Base-by-base conservation (phyloP, 768 basidiomycete species). In the Mycena pura region DNA sequence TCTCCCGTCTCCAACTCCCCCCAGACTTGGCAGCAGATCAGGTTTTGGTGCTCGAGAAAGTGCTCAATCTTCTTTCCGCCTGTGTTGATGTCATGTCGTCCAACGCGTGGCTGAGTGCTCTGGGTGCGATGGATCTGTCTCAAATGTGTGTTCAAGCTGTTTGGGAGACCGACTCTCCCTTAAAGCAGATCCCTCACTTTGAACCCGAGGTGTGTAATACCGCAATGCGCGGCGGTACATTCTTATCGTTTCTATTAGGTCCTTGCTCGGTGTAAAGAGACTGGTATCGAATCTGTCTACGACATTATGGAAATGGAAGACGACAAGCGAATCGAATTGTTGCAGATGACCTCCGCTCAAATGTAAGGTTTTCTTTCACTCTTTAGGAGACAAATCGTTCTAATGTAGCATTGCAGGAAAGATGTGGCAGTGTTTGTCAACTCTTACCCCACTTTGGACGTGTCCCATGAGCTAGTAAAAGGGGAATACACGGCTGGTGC, bases 231-330 rank as follows among this genome's bases (percentile, higher is more conserved):
- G 41, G 43, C 7, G 15, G 15, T 15, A 25, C 63, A 21, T 21
- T 45, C 19, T 28, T 49, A 14, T 50, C 11, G 22, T 50, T 3
- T 51, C 27, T 64, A 34, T 15, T 36, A 93, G 90, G 87, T 91
- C 40, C 79, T 99, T 71, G 85, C 87, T 69, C 86, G 95, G 10
- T 98, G 95, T 80, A 91, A 91, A 71, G 85, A 82, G 0, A 91
- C 88, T 7, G 85, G 85, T 8, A 80, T 97, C 53, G 93, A 94
- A 60, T 91, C 92, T 1, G 95, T 99, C 0, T 97, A 98, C 72
- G 97, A 99, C 72, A 84, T 99, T 63, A 97, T 98, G 93, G 97
- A 99, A 73, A 88, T 99, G 87, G 97, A 99, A 70, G 96, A 98
- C 68, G 90, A 92, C 59, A 83, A 92, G 70, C 85, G 97, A 32